These are phyloP conservation scores for Cryptococcus maquisensis DNA, from an alignment of 1,284 basidiomycete genomes.

Conservation along the genomic window DNA sequence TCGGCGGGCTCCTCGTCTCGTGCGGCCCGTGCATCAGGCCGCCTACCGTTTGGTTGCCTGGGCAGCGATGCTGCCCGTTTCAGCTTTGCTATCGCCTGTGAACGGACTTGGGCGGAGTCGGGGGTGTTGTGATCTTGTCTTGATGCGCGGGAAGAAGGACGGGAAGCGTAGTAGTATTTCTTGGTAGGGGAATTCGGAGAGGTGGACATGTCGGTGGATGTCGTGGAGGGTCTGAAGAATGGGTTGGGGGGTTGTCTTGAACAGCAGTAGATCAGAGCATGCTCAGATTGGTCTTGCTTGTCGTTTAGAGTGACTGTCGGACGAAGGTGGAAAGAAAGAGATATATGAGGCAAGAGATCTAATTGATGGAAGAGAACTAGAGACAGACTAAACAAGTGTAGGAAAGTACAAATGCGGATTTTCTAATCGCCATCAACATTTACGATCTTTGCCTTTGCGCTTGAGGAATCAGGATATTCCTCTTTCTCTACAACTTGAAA, in stretches of 20 bases:
- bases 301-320: neutral
- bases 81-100: conserved; percentile 78
- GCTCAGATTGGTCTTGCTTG: neutral
- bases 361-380: neutral
- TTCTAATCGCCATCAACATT: neutral
- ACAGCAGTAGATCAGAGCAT: neutral
- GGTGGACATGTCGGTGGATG: neutral
- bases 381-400: neutral
- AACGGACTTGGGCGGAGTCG: conserved; percentile 60
- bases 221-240: neutral
- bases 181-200: conserved; percentile 17
- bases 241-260: neutral
- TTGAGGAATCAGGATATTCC: too few relatives aligned
- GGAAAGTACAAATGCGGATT: neutral
- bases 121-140: conserved; percentile 2
- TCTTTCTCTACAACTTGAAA: neutral
- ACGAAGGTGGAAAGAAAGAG: neutral
- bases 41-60: conserved; percentile 76
- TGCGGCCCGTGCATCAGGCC: conserved; percentile 52
- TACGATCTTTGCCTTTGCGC: neutral
- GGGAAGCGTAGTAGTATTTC: conserved; percentile 20
- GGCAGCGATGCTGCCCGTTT: conserved; percentile 84
- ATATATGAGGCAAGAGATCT: neutral
- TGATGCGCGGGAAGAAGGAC: conserved; percentile 20
- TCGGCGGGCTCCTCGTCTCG: neutral